Evolutionary conservation across 768 basidiomycete species (phyloP).

Genomic region (Phylloporus rhodoxanthus): DNA sequence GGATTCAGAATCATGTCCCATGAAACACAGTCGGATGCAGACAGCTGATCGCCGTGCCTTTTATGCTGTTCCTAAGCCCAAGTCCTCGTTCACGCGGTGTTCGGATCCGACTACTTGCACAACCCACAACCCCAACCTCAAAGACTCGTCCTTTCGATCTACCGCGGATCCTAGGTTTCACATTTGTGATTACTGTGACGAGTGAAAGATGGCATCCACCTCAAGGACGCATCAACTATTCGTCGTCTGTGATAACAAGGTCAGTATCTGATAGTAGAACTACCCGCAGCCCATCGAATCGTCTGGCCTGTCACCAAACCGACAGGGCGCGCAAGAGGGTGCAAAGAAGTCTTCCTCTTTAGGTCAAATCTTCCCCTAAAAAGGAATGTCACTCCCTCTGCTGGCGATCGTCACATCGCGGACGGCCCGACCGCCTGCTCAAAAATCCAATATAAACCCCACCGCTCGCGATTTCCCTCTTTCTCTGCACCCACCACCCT

Average conservation of each 20-base stretch:
- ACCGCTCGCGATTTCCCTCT: conserved; percentile 29
- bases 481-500: conserved; percentile 36
- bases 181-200: conserved; percentile 22
- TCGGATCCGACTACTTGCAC: conserved; percentile 7
- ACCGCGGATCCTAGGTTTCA: conserved; percentile 24
- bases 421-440: conserved; percentile 17
- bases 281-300: conserved; percentile 10
- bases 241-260: too few relatives aligned
- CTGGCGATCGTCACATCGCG: conserved; percentile 29
- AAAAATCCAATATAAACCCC: conserved; percentile 32
- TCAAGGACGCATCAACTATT: too few relatives aligned
- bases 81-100: conserved; percentile 7
- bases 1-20: too few relatives aligned
- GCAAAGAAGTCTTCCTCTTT: conserved; percentile 28
- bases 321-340: conserved; percentile 18
- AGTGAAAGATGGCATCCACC: conserved; percentile 14
- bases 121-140: too few relatives aligned
- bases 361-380: conserved; percentile 28
- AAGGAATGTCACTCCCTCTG: conserved; percentile 28
- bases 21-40: conserved; percentile 13
- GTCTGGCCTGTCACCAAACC: conserved; percentile 23
- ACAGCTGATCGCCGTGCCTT: conserved; percentile 26
- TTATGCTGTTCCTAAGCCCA: not conserved
- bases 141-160: not conserved
- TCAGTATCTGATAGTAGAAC: conserved; percentile 26